Base-by-base conservation (phyloP, 2,329 filamentous ascomycete genomes). In the Colletotrichum sp. region DNA sequence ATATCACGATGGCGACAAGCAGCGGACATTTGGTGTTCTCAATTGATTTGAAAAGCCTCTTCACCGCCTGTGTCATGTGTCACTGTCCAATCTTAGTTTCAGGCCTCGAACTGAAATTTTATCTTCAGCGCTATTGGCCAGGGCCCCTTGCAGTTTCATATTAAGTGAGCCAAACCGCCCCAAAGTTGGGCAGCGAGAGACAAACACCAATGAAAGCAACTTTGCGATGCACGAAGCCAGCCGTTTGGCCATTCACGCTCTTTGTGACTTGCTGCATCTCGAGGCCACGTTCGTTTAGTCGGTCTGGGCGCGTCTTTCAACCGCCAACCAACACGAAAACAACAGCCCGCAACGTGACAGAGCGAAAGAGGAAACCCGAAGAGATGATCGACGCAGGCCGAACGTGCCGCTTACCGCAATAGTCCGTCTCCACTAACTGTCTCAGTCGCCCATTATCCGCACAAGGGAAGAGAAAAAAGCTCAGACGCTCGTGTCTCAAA, bases 21-120 rank as follows among this genome's bases (percentile, higher is more conserved):
- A 12, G 36, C 66, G 67, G 32, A 59, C 52, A 68, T 66, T 52
- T 61, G 19, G 13, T 27, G 25, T 59, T 55, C 25, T 30, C 36
- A n/a, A 36, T 72, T 55, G 52, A 55, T 27, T 67, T 34, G 36
- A 71, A 48, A 36, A 15, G 30, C 55, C 28, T 32, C 15, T 34
- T 75, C 73, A 75, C 73, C 73, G 72, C 72, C 59, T 34, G 61
- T 48, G 63, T 60, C 39, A n/a, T 30, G 27, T 30, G 57, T 60
- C 27, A 25, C 15, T 39, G 30, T 39, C 27, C 61, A 36, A 72
- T 75, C 67, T 72, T 63, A 68, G 69, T 68, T 59, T 72, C 73
- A 57, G 68, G 68, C 48, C 55, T 64, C 36, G 34, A 68, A 64
- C 44, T 63, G 63, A 72, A 72, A 44, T 36, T n/a, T 32, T n/a